Evolutionary conservation across 2,329 filamentous ascomycete species (phyloP).

Genomic region (Cytospora mali): DNA sequence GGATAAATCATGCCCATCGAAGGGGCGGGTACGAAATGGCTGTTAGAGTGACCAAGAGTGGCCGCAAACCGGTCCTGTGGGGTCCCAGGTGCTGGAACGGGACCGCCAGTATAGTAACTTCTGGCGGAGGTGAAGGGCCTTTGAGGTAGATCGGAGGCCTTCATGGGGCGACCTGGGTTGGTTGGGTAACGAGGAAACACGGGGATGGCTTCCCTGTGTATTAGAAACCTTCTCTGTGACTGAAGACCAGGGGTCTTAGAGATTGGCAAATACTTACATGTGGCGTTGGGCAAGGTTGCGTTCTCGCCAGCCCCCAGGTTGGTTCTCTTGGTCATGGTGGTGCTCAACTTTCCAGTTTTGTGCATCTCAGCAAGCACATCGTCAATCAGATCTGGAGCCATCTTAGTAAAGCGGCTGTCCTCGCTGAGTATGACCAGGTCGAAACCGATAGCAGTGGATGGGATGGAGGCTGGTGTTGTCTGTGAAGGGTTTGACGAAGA

Average conservation of each 20-base stretch:
- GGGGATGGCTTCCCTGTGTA: neutral
- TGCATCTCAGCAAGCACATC: constrained; percentile 8
- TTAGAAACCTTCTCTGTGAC: neutral
- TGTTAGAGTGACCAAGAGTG: constrained; percentile 7
- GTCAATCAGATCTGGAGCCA: constrained; percentile 2
- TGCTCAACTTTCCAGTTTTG: neutral
- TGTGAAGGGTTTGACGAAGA: neutral
- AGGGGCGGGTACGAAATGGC: neutral
- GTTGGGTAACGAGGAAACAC: constrained; percentile 7
- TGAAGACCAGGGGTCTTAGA: neutral
- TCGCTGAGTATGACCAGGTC: too few species aligned
- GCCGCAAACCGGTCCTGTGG: constrained; percentile 24
- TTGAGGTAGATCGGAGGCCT: neutral
- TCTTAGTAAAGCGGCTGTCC: neutral
- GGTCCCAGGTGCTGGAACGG: constrained; percentile 12
- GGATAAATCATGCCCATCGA: neutral
- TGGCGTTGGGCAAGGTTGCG: neutral
- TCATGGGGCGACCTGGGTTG: neutral
- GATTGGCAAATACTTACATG: neutral
- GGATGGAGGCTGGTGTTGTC: neutral
- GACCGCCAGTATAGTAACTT: neutral
- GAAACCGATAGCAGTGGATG: too few species aligned
- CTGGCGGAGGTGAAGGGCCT: neutral
- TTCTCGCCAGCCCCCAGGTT: constrained; percentile 2
- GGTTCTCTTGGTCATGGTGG: neutral